These are phyloP conservation scores for Phascolomyces articulosus DNA, from an alignment of 371 early-diverging fungal species.

Conservation along the genomic window DNA sequence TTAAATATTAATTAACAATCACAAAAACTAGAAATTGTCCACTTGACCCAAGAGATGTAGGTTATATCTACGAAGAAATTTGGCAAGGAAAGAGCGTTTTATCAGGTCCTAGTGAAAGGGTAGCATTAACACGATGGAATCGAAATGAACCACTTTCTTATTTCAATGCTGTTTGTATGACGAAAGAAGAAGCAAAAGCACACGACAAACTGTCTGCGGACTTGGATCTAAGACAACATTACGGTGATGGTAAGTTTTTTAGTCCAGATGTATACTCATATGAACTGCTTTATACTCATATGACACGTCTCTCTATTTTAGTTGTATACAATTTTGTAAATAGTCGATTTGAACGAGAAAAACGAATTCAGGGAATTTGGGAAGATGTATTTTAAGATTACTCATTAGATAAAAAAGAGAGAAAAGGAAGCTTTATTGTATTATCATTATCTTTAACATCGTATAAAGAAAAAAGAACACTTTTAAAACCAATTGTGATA, in stretches of 20 bases:
- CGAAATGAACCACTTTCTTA: slow-evolving; percentile 61
- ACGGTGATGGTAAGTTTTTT: slow-evolving; percentile 33
- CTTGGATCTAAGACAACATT: slow-evolving; percentile 38
- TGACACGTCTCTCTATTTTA: neutral
- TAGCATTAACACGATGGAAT: slow-evolving; percentile 83
- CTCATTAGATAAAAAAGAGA: neutral
- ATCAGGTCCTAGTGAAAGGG: slow-evolving; percentile 75
- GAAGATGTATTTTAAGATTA: neutral
- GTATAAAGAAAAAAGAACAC: too few species aligned
- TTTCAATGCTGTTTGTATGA: slow-evolving; percentile 84
- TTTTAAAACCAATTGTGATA: too few species aligned
- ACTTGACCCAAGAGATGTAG: slow-evolving; percentile 75
- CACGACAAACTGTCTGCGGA: slow-evolving; percentile 54
- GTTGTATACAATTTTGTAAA: slow-evolving; percentile 3
- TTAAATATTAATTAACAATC: neutral
- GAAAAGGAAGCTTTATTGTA: too few species aligned
- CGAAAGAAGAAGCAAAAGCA: slow-evolving; percentile 71
- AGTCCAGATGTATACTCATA: neutral
- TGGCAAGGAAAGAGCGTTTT: slow-evolving; percentile 84
- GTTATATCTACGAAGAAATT: slow-evolving; percentile 87
- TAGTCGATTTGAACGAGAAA: slow-evolving; percentile 6
- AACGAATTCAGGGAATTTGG: slow-evolving; percentile 1
- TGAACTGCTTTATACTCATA: too few species aligned
- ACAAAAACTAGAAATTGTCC: slow-evolving; percentile 40
- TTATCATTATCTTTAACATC: too few species aligned